Evolutionary conservation across 1,139 yeast species (phyloP).

Genomic region (Yamadazyma kanchanaburiensis): DNA sequence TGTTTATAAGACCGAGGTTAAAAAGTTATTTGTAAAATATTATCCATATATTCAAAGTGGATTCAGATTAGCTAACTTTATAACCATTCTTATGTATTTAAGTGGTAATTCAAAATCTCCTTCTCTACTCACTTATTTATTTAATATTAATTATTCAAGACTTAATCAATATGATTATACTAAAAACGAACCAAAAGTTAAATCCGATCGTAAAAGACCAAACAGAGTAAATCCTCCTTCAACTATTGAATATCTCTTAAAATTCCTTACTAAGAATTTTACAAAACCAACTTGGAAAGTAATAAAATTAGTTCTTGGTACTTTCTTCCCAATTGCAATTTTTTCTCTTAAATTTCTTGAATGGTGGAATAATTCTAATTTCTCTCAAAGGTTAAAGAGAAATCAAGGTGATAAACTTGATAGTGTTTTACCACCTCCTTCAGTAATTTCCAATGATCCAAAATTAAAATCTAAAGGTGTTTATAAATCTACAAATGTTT

Average conservation of each 20-base stretch:
- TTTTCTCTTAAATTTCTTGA: conserved; percentile 83
- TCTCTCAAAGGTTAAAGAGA: conserved; percentile 60
- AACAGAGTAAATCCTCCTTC: conserved; percentile 50
- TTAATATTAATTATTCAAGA: conserved; percentile 69
- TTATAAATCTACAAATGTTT: conserved; percentile 36
- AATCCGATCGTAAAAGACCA: conserved; percentile 14
- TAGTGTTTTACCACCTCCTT: conserved; percentile 55
- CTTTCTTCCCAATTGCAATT: conserved; percentile 78
- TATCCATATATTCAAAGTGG: conserved; percentile 60
- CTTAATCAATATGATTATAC: conserved; percentile 60
- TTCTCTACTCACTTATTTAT: conserved; percentile 56
- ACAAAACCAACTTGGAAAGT: conserved; percentile 40
- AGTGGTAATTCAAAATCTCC: conserved; percentile 69
- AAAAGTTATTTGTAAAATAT: conserved; percentile 47
- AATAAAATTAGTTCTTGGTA: conserved; percentile 41
- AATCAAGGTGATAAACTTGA: conserved; percentile 49
- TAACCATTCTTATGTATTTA: conserved; percentile 61
- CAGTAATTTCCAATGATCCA: conserved; percentile 17
- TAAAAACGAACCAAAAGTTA: conserved; percentile 35
- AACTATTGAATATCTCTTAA: conserved; percentile 40
- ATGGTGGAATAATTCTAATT: conserved; percentile 90
- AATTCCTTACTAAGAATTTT: conserved; percentile 25
- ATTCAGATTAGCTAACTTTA: conserved; percentile 50
- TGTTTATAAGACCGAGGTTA: conserved; percentile 26
- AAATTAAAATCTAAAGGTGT: conserved; percentile 13